Percentiles rank a stretch among this genome's conserved stretches.
Evolutionary conservation across 1,284 basidiomycete genomes (phyloP).

Genomic region (Tilletia caries): DNA sequence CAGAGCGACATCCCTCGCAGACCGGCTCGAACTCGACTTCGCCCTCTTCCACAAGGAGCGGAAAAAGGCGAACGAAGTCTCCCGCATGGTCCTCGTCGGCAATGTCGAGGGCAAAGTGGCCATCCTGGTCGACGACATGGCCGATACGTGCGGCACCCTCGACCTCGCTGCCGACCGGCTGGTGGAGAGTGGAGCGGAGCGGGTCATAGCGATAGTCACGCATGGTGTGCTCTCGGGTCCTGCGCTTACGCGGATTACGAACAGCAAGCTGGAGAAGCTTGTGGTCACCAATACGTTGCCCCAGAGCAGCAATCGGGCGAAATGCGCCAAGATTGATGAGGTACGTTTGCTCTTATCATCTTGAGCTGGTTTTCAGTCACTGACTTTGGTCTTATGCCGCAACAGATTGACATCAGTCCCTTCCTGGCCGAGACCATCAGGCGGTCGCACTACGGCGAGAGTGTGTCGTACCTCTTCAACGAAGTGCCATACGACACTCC

Average conservation of each 20-base stretch:
- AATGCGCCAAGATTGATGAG: conserved; percentile 78
- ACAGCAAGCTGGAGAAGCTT: conserved; percentile 73
- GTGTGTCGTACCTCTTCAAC: conserved; percentile 48
- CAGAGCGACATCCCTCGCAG: conserved; percentile 95
- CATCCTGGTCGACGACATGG: conserved; percentile 99
- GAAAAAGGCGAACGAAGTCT: conserved; percentile 98
- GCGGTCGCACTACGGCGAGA: conserved; percentile 62
- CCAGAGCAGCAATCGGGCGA: conserved; percentile 71
- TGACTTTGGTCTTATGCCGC: neutral
- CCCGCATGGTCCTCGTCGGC: conserved; percentile 96
- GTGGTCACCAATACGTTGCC: conserved; percentile 99
- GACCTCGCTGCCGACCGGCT: conserved; percentile 87
- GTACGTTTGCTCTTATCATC: conserved; percentile 10
- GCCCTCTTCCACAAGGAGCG: conserved; percentile 99
- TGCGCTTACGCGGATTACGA: conserved; percentile 62
- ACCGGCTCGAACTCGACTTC: conserved; percentile 94
- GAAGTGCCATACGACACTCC: conserved; percentile 52
- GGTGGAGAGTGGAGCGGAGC: conserved; percentile 79
- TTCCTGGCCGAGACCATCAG: conserved; percentile 96
- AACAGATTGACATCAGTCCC: conserved; percentile 85
- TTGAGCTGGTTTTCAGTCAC: neutral
- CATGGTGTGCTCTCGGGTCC: conserved; percentile 93
- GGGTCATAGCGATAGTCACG: conserved; percentile 89
- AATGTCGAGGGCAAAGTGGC: conserved; percentile 88
- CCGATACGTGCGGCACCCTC: conserved; percentile 97